phyloP scores from a whole-genome alignment of 1,139 yeast genomes.

The Candida sanyaensis region DNA sequence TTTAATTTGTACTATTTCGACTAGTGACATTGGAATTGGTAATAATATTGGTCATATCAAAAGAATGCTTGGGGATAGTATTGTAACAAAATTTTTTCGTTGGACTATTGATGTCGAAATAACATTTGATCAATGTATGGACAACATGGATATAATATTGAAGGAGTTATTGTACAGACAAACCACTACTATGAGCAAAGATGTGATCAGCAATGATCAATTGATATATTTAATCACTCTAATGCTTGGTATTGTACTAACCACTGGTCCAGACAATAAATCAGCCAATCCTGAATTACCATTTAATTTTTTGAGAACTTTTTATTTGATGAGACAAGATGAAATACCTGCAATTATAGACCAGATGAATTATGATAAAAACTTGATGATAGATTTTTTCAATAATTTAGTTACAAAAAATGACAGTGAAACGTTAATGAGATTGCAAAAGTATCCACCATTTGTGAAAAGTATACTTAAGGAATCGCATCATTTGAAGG shows the following conservation, averaged over 20 bases:
- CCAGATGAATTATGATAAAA: conserved; percentile 19
- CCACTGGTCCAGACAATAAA: conserved; percentile 15
- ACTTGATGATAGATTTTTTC: conserved; percentile 33
- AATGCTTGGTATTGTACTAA: conserved; percentile 32
- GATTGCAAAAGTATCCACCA: conserved; percentile 33
- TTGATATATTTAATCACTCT: conserved; percentile 33
- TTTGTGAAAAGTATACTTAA: conserved; percentile 28
- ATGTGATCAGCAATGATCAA: conserved; percentile 30
- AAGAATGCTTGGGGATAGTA: conserved; percentile 29
- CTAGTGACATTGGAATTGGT: conserved; percentile 30
- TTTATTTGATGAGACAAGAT: conserved; percentile 33
- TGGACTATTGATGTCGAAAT: conserved; percentile 16
- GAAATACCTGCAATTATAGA: conserved; percentile 22
- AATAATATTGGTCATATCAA: conserved; percentile 20
- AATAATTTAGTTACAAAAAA: conserved; percentile 31
- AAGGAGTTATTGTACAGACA: conserved; percentile 48
- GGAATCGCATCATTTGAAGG: conserved; percentile 23
- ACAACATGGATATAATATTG: conserved; percentile 22
- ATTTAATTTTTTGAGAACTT: conserved; percentile 39
- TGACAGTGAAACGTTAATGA: conserved; percentile 38
- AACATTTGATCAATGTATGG: conserved; percentile 8
- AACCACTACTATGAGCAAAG: conserved; percentile 36
- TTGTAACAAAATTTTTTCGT: conserved; percentile 28
- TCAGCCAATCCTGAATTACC: conserved; percentile 25
- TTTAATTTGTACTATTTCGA: conserved; percentile 30